These are phyloP conservation scores for Podospora anserina DNA, from an alignment of 495 filamentous ascomycete genomes.

Conservation along the genomic window DNA sequence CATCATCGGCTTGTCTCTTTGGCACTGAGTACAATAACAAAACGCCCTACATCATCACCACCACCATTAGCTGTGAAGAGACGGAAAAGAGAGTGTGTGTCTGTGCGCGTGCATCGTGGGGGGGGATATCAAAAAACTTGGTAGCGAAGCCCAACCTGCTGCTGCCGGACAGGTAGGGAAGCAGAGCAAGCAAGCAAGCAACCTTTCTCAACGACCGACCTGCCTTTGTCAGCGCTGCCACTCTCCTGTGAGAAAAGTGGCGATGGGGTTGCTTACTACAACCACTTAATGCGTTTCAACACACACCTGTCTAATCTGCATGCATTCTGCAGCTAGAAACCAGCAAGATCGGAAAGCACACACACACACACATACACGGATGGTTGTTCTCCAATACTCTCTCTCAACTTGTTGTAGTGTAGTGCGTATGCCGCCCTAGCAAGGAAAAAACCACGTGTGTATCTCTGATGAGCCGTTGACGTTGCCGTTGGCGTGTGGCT, in stretches of 20 bases:
- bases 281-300: not conserved
- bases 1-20: not conserved
- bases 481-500: not conserved
- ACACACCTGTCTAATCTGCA: not conserved
- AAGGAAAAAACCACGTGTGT: not conserved
- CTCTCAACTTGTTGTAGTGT: not conserved
- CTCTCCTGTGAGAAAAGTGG: not conserved
- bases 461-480: not conserved
- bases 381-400: not conserved
- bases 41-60: not conserved
- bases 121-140: not conserved
- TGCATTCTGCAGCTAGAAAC: slow-evolving; percentile 3
- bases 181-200: not conserved
- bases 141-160: not conserved
- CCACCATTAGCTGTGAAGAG: not conserved
- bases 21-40: not conserved
- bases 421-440: not conserved
- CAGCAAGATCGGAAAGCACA: slow-evolving; percentile 3
- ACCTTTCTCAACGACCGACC: not conserved
- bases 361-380: not conserved
- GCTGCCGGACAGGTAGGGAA: not conserved
- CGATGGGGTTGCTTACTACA: not conserved
- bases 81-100: not conserved
- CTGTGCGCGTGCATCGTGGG: not conserved
- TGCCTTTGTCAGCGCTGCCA: not conserved